Evolutionary conservation across 192 early-diverging fungal genomes (phyloP), one percentile per base, ranked within the genome.

Genomic region (Coemansia sp.): DNA sequence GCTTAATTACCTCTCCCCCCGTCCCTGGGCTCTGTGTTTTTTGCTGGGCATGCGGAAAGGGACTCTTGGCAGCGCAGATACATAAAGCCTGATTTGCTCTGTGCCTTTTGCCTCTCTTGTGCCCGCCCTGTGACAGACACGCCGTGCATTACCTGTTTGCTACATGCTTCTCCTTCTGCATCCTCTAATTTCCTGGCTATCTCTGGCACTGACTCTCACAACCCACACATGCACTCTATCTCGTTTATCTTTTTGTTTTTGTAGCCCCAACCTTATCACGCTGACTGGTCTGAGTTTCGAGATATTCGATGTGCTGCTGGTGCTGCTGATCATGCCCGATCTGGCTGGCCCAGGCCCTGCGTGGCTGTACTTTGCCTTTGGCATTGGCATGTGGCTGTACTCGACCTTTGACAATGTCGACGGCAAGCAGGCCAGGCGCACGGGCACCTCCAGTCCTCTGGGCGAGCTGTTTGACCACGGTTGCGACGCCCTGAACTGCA

Each of bases 341-440:
- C 72, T 88, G 35, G 78, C 68, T 28, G 81, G 81, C 1, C 84
- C 85, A 5, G 87, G 79, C 15, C 85, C 89, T 13, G 41, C 68
- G 35, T 91, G 87, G 88, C 50, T 91, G n/a, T 77, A 71, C 45
- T 81, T 77, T 55, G 88, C 85, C 63, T 89, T 84, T 72, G 80
- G 86, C 2, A 72, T 83, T 24, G 86, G 88, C 36, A 67, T 92
- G 55, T 92, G 90, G 90, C 69, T 92, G 41, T 92, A 92, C 56
- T 89, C 87, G 49, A 92, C 90, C 42, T 90, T 92, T 78, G 90
- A 92, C 57, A 92, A 92, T 46, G 87, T 92, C 11, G 90, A 92
- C 58, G 90, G 90, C 32, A 85, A 84, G 59, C 90, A 92, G 71
- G 90, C 90, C 22, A 77, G 90, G 44, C 74, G 90, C 26, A 92